Percentiles rank a stretch among this genome's conserved stretches.
These are phyloP conservation scores for Pulveroboletus sp. DNA, from an alignment of 768 basidiomycete species.

Conservation along the genomic window DNA sequence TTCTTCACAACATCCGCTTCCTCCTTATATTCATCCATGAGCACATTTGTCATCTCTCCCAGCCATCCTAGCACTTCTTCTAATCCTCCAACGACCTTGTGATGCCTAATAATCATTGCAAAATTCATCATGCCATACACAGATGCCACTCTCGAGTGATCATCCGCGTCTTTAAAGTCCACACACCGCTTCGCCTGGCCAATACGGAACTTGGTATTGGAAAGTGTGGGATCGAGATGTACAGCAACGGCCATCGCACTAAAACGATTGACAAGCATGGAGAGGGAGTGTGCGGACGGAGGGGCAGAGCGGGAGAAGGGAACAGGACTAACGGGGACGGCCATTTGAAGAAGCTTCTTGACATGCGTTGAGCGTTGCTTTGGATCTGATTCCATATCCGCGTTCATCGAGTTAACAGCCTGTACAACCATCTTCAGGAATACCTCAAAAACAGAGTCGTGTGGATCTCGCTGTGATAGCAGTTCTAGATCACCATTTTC, in stretches of 20 bases:
- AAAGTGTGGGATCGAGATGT: slow-evolving; percentile 53
- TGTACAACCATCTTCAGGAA: slow-evolving; percentile 81
- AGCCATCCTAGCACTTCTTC: slow-evolving; percentile 60
- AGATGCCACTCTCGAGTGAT: slow-evolving; percentile 59
- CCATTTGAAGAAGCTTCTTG: slow-evolving; percentile 67
- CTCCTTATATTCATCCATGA: slow-evolving; percentile 51
- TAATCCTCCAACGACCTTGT: slow-evolving; percentile 40
- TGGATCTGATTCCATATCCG: slow-evolving; percentile 31
- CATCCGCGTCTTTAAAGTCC: slow-evolving; percentile 60
- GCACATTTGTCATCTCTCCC: slow-evolving; percentile 47
- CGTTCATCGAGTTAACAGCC: slow-evolving; percentile 35
- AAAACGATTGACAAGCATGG: slow-evolving; percentile 80
- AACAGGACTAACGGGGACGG: slow-evolving; percentile 66
- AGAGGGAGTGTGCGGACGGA: slow-evolving; percentile 52
- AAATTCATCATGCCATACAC: slow-evolving; percentile 74
- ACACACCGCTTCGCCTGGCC: slow-evolving; percentile 65
- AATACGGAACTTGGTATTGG: slow-evolving; percentile 49
- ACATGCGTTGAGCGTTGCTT: slow-evolving; percentile 39
- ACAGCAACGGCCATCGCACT: slow-evolving; percentile 66
- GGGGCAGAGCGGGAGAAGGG: slow-evolving; percentile 53
- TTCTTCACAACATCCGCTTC: slow-evolving; percentile 21
- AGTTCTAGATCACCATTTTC: slow-evolving; percentile 48
- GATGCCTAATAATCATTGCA: slow-evolving; percentile 54
- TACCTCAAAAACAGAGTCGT: slow-evolving; percentile 71
- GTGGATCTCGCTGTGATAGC: slow-evolving; percentile 43